Evolutionary conservation across 257 asterid genomes (phyloP), one percentile per base, ranked within the genome.

Genomic region (Solanum appendiculatum): DNA sequence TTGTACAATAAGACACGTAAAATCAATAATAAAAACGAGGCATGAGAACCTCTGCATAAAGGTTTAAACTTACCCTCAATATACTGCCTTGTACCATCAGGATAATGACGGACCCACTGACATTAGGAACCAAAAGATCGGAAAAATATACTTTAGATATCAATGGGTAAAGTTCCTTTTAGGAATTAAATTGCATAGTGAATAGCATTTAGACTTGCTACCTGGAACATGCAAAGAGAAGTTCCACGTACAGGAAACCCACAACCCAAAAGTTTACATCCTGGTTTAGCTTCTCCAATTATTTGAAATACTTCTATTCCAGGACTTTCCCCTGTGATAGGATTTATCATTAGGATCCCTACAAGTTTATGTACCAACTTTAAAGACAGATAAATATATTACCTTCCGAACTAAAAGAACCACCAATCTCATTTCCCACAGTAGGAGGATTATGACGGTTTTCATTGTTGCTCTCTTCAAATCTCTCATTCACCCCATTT

Each of bases 61-160:
- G 39, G 51, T 82, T 86, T 86, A 86, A 69, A 72, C 87, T 89
- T 90, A 94, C 99, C 99, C 88, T 97, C 99, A 48, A 97, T 96
- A 89, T 94, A 93, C 91, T 97, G 98, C 93, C 97, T 92, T 56
- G 99, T 97, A 82, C 99, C 99, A 83, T 97, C 99, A 5, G 97
- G 99, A 95, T 95, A 92, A 94, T 95, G 98, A 51, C 98, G 99
- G 94, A 97, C 97, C 99, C 99, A 97, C 99, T 97, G 88, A 88
- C 73, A 87, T 89, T 83, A 37, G 81, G 88, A 86, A 73, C 86
- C 70, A 75, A 85, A 92, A 58, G 58, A 54, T 84, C 73, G 72
- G 86, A 85, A 12, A 20, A 86, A 84, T 63, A 82, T 18, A 86
- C 66, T 66, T 54, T 34, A 81, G 64, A 54, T 36, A 87, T 85